Percentiles rank a stretch among this genome's conserved stretches.
Conservation (phyloP, 768 basidiomycete genomes). For the Mycena leptocephala region DNA sequence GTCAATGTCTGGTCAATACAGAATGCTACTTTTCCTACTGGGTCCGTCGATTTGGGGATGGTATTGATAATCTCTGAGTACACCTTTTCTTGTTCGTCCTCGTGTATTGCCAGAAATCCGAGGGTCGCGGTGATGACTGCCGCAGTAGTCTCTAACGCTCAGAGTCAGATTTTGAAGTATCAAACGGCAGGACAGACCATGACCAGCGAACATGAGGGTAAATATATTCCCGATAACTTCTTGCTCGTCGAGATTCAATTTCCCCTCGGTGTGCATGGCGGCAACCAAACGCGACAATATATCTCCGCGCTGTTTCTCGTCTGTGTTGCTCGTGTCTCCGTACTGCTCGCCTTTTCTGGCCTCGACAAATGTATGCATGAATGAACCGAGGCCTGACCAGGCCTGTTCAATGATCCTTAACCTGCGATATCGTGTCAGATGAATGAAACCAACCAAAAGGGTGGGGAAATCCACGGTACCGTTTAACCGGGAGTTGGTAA, state of each 20-base stretch:
- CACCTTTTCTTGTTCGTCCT: conserved; percentile 3
- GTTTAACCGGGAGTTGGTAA: conserved; percentile 5
- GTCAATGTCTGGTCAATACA: neutral
- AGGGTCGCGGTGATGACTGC: conserved; percentile 2
- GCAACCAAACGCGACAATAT: conserved; percentile 19
- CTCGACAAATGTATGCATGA: conserved; percentile 16
- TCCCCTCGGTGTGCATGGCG: conserved; percentile 5
- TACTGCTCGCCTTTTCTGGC: neutral
- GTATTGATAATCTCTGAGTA: neutral
- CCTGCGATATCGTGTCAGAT: too few relatives aligned
- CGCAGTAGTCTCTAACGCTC: conserved; percentile 7
- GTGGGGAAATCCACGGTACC: neutral
- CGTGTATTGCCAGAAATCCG: conserved; percentile 4
- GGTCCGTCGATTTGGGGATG: neutral
- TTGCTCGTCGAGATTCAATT: conserved; percentile 9
- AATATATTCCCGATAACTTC: conserved; percentile 21
- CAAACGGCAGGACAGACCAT: neutral
- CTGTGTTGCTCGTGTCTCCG: neutral
- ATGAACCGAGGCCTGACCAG: conserved; percentile 10
- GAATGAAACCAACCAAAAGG: too few relatives aligned
- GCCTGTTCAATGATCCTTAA: neutral
- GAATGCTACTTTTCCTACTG: neutral
- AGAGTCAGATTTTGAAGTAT: neutral
- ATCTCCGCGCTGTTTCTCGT: conserved; percentile 1
- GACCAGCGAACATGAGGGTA: conserved; percentile 17